A percentile compares a stretch with the other conserved stretches of the same genome.
Evolutionary conservation across 352 stramenopile species (phyloP).

Genomic region (Pythium aphanidermatum): DNA sequence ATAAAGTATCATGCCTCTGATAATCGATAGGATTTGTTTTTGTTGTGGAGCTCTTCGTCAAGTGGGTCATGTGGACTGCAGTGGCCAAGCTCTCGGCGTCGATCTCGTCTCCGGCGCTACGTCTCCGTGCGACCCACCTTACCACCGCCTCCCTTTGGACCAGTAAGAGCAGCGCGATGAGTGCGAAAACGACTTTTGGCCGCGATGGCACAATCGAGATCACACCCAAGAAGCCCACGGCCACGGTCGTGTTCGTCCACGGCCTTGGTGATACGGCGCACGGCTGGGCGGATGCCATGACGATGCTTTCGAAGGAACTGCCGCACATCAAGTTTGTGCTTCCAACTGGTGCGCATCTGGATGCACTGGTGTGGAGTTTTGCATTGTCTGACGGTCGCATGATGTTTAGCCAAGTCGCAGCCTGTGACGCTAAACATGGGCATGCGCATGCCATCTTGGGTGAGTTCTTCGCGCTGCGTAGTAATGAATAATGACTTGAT

Average conservation of each 20-base stretch:
- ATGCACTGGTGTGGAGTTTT: background rate
- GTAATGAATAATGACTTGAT: background rate
- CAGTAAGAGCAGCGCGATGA: conserved; percentile 6
- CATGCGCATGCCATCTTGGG: conserved; percentile 92
- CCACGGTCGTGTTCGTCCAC: conserved; percentile 72
- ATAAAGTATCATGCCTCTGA: background rate
- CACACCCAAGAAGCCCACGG: conserved; percentile 20
- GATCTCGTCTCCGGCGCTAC: background rate
- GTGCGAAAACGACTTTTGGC: conserved; percentile 17
- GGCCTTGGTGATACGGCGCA: conserved; percentile 91
- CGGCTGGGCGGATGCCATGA: conserved; percentile 72
- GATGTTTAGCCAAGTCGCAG: conserved; percentile 78
- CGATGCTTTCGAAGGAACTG: conserved; percentile 38
- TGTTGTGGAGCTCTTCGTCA: background rate
- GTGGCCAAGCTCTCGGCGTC: background rate
- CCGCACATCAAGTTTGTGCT: conserved; percentile 77
- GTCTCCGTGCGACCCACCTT: background rate
- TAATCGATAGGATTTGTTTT: background rate
- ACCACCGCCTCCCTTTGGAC: background rate
- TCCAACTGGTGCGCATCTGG: conserved; percentile 35
- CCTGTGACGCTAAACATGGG: conserved; percentile 95
- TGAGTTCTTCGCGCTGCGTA: conserved; percentile 12
- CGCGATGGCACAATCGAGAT: conserved; percentile 27
- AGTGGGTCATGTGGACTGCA: background rate
- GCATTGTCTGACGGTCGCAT: conserved; percentile 1